Conservation (phyloP, 306 rosid genomes). For the Quercus berberidifolia region DNA sequence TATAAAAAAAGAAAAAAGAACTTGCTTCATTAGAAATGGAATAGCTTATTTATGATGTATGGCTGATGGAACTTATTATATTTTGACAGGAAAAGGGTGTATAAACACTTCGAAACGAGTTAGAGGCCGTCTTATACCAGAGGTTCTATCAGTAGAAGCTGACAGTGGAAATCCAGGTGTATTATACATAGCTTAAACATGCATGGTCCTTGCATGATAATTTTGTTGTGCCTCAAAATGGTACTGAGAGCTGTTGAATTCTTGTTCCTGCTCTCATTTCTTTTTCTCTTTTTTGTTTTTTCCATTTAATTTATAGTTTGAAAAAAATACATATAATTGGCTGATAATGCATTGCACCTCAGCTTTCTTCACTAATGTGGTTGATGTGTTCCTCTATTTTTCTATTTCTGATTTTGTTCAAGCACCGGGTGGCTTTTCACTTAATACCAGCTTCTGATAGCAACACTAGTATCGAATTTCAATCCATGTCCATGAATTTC, state of each 20-base stretch:
- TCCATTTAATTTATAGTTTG: slow-evolving; percentile 14
- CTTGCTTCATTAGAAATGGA: background rate
- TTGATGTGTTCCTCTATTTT: slow-evolving; percentile 7
- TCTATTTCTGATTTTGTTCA: slow-evolving; percentile 1
- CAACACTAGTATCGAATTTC: slow-evolving; percentile 11
- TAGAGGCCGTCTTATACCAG: slow-evolving; percentile 16
- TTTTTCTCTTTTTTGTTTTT: background rate
- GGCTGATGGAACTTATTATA: slow-evolving; percentile 22
- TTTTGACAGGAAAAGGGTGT: slow-evolving; percentile 54
- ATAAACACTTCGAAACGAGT: slow-evolving; percentile 11
- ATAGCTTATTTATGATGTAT: background rate
- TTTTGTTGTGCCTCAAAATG: slow-evolving; percentile 42
- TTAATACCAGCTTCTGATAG: slow-evolving; percentile 18
- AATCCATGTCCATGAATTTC: slow-evolving; percentile 8
- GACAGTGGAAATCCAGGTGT: slow-evolving; percentile 40
- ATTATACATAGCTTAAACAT: slow-evolving; percentile 31
- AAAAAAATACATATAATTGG: slow-evolving; percentile 25
- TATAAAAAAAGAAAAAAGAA: too few relatives aligned
- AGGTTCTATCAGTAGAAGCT: slow-evolving; percentile 21
- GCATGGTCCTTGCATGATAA: slow-evolving; percentile 28
- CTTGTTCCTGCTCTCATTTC: slow-evolving; percentile 17
- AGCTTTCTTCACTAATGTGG: slow-evolving; percentile 15
- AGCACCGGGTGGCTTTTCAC: slow-evolving; percentile 12
- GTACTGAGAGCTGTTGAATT: slow-evolving; percentile 31
- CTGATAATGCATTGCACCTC: slow-evolving; percentile 19